Evolutionary conservation across 352 stramenopile species (phyloP).

Genomic region (Blastocystis sp.): DNA sequence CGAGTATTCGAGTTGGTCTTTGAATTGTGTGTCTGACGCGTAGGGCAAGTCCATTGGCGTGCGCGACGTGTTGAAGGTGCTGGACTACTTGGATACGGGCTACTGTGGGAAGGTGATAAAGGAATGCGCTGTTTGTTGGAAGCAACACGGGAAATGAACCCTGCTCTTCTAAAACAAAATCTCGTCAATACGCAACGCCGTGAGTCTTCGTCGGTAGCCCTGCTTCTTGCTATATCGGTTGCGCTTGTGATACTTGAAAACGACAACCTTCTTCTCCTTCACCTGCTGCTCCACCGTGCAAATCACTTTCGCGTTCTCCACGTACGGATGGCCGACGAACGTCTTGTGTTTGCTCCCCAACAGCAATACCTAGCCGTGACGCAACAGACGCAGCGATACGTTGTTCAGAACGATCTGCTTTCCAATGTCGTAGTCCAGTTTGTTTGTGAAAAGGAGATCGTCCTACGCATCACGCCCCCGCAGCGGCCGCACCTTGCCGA

Average conservation of each 20-base stretch:
- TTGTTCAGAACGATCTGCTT: conserved; percentile 62
- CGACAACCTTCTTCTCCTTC: conserved; percentile 69
- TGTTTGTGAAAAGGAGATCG: conserved; percentile 72
- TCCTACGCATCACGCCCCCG: conserved; percentile 6
- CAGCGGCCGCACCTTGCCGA: conserved; percentile 28
- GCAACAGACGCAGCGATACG: background rate
- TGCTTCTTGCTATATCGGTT: conserved; percentile 72
- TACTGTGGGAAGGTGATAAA: conserved; percentile 67
- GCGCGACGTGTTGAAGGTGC: conserved; percentile 46
- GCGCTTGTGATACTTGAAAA: conserved; percentile 67
- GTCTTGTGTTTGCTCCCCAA: conserved; percentile 72
- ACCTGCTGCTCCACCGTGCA: conserved; percentile 72
- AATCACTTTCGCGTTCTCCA: conserved; percentile 65
- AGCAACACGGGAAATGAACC: background rate
- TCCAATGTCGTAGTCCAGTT: conserved; percentile 70
- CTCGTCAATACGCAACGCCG: conserved; percentile 60
- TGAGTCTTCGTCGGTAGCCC: conserved; percentile 47
- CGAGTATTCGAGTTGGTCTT: conserved; percentile 48
- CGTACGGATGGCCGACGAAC: conserved; percentile 50
- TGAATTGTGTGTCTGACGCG: background rate
- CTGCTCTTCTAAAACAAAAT: conserved; percentile 46
- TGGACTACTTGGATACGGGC: conserved; percentile 64
- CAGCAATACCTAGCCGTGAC: conserved; percentile 53
- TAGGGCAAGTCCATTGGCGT: conserved; percentile 33
- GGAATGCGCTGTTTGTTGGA: background rate